Conservation (phyloP, 805 yeast genomes). For the Torulaspora microellipsoides region DNA sequence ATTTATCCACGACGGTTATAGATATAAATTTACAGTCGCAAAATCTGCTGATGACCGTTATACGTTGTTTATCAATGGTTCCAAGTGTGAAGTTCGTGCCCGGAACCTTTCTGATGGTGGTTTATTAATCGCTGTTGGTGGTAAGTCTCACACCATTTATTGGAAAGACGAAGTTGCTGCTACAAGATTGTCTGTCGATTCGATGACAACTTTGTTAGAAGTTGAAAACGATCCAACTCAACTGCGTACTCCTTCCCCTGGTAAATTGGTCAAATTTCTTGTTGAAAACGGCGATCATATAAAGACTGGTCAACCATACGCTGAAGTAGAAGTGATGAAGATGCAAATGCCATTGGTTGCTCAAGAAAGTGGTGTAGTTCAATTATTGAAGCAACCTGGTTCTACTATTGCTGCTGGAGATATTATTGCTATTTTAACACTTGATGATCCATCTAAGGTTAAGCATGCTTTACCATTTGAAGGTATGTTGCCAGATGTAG, state of each 20-base stretch:
- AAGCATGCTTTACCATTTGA: constrained; percentile 94
- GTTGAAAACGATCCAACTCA: constrained; percentile 98
- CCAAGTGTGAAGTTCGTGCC: constrained; percentile 82
- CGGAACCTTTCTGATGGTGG: constrained; percentile 95
- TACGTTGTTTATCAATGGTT: constrained; percentile 89
- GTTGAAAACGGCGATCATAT: constrained; percentile 96
- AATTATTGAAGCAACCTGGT: constrained; percentile 95
- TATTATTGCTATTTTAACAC: constrained; percentile 85
- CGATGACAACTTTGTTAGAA: constrained; percentile 91
- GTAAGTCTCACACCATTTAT: constrained; percentile 90
- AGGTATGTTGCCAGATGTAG: constrained; percentile 87
- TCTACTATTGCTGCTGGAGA: constrained; percentile 97
- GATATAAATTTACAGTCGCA: constrained; percentile 94
- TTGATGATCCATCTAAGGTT: constrained; percentile 96
- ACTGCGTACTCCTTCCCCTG: constrained; percentile 97
- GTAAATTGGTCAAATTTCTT: constrained; percentile 88
- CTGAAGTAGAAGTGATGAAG: constrained; percentile 99
- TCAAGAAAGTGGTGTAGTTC: constrained; percentile 88
- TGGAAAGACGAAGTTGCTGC: constrained; percentile 98
- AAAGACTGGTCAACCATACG: constrained; percentile 86
- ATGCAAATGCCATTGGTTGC: constrained; percentile 98
- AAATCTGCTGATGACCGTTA: constrained; percentile 81
- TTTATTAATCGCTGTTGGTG: constrained; percentile 77
- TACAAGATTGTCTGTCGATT: constrained; percentile 89
- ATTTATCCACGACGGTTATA: constrained; percentile 89